These are phyloP conservation scores for Pelargonium cotyledonis DNA, from an alignment of 441 rosid genomes.

Conservation along the genomic window DNA sequence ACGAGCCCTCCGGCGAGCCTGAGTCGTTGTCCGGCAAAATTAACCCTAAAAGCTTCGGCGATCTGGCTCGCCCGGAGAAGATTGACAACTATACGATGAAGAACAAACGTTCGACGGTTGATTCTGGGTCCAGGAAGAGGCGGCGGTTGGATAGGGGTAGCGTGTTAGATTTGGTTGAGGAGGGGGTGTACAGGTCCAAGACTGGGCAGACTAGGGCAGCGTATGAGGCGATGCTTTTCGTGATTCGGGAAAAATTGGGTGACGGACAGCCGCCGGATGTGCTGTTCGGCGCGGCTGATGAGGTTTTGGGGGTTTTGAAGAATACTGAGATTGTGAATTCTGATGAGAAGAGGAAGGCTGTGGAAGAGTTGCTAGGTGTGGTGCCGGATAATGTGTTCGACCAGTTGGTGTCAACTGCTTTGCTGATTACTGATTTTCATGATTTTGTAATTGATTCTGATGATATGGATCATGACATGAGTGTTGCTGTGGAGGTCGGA, in stretches of 20 bases:
- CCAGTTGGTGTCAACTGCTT: neutral
- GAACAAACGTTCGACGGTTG: neutral
- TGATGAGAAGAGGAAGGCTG: constrained; percentile 3
- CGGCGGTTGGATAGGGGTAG: neutral
- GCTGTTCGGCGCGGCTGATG: neutral
- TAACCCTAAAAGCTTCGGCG: neutral
- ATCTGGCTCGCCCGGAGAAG: constrained; percentile 1
- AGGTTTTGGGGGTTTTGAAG: constrained; percentile 3
- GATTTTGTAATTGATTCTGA: neutral
- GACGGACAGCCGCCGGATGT: neutral
- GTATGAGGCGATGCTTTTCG: neutral
- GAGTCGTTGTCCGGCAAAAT: neutral
- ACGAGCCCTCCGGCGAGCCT: neutral
- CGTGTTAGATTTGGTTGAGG: neutral
- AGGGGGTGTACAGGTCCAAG: neutral
- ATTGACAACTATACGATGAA: neutral
- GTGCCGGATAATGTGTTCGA: neutral
- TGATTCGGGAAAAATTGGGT: neutral
- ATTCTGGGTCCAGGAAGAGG: neutral
- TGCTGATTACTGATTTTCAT: constrained; percentile 2
- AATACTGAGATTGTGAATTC: neutral
- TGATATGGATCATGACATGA: constrained; percentile 1
- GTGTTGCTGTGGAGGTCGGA: neutral
- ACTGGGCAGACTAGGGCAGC: constrained; percentile 1
- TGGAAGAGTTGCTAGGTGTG: constrained; percentile 3